Base-by-base conservation (phyloP, 139 green algal species). In the Micractinium sp. region DNA sequence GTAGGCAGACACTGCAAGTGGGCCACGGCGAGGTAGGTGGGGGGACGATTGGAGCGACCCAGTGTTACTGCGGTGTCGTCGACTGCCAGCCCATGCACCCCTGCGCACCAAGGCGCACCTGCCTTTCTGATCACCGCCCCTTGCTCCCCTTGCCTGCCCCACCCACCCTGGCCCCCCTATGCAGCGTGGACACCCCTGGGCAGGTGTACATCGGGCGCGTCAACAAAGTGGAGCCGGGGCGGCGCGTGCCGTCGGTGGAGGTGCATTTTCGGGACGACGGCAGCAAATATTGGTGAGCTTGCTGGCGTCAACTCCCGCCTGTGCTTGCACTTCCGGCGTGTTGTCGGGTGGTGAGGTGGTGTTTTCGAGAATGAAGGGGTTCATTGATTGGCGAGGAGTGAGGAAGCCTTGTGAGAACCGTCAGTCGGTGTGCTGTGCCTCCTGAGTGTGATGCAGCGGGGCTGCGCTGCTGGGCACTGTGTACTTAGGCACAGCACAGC, bases 201-300 rank as follows among this genome's bases (percentile, higher is more conserved):
- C 16, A 36, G 20, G 60, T 77, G 3, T 90, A 75, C 61, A 25
- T 66, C 4, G 86, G 77, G 3, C 41, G 13, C 0, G 78, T 90
- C 18, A 86, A 38, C 36, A 90, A 90, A 63, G 35, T 14, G 9
- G 86, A 90, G 63, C 19, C 18, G 3, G n/a, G 66, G 77, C 86
- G 86, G 36, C 81, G 79, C 38, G 53, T 79, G 39, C 75, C 77
- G 0, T 47, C 88, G 0, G 69, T 88, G 35, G 88, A 88, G 75
- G 80, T 91, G 66, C 60, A 81, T 27, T 91, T 91, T 31, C 15
- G 74, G 14, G 87, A 91, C 19, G 88, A 91, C 39, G 7, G n/a
- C 61, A 36, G 19, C 29, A 82, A 69, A 22, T 91, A 91, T 38
- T 91, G 88, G 78, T 87, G 41, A 23, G 79, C n/a, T 18, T 9